Evolutionary conservation across 805 yeast species (phyloP), one percentile per base, ranked within the genome.

Genomic region (Candida boidinii): DNA sequence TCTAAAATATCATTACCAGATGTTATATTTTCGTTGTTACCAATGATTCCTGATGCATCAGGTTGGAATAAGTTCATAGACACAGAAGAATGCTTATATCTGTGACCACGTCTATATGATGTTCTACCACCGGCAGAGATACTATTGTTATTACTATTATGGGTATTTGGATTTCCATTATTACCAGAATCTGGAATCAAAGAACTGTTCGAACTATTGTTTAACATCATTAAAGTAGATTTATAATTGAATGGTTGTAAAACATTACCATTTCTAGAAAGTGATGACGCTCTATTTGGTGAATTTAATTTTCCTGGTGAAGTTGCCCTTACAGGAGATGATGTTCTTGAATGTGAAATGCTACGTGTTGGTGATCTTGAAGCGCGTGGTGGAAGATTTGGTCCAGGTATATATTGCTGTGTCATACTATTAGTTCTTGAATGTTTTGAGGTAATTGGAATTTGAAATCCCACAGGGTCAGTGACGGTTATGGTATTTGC

Each of bases 61-160:
- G 90, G 96, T 55, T 85, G 95, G 53, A 92, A 90, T 53, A 90
- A 70, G 54, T 90, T 88, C 92, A 90, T 82, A 5, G 95, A 86
- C 5, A 90, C 95, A 7, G 96, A 87, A 3, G 96, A 87, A 56
- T 90, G 97, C 53, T 90, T 90, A 53, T 90, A 90, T 45, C 90
- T 72, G 56, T 90, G 98, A 6, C 98, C 98, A 45, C 88, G 76
- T 64, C 98, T 77, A 46, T 77, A 84, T 0, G 82, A 76, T 1
- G 86, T 73, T 47, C 62, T 69, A 10, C 61, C 55, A 20, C 41
- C 38, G 9, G 51, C 23, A 6, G 29, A 32, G 13, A 24, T 15
- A 16, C 34, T 25, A 15, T 30, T 24, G 17, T 35, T 44, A 15
- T 47, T 49, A 8, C 41, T 48, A 8, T 40, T 36, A 8, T 48